phyloP scores from a whole-genome alignment of 2,329 filamentous ascomycete species.

The Chaetothyriales sp. region DNA sequence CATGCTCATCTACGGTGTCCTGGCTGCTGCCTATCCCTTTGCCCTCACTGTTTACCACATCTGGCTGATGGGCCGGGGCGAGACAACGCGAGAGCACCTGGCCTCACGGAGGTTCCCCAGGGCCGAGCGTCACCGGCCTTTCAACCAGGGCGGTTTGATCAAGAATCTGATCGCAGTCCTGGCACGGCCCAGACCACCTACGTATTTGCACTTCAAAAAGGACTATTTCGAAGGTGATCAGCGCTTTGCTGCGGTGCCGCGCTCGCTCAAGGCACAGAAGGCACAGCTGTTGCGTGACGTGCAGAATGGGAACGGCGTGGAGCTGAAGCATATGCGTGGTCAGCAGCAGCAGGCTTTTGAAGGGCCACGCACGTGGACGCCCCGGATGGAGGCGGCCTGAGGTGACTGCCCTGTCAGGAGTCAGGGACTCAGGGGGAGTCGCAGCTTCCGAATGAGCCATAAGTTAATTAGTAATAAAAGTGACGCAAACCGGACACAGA shows the following conservation, averaged over 20 bases:
- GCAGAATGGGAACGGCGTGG: conserved; percentile 41
- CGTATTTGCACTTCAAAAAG: conserved; percentile 75
- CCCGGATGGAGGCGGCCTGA: neutral
- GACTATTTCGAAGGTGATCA: conserved; percentile 68
- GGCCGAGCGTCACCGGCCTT: conserved; percentile 79
- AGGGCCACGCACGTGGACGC: conserved; percentile 7
- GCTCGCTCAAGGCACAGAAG: conserved; percentile 38
- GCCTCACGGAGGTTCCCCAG: conserved; percentile 92
- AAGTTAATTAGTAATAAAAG: neutral
- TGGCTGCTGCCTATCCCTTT: conserved; percentile 65
- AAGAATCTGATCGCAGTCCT: conserved; percentile 73
- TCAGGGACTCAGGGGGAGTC: neutral
- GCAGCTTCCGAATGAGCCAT: neutral
- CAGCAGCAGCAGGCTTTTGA: conserved; percentile 15
- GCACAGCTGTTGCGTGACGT: conserved; percentile 35
- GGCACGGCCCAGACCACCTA: conserved; percentile 68
- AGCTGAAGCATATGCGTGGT: conserved; percentile 48
- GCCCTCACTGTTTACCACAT: conserved; percentile 78
- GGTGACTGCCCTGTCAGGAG: neutral
- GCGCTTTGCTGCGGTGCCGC: conserved; percentile 46
- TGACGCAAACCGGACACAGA: too few species aligned
- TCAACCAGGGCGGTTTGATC: conserved; percentile 59
- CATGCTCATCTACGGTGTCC: conserved; percentile 66
- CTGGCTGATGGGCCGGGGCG: conserved; percentile 76
- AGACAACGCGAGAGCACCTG: conserved; percentile 91